phyloP scores from a whole-genome alignment of 306 rosid genomes.

The Trichosanthes cucumerina region DNA sequence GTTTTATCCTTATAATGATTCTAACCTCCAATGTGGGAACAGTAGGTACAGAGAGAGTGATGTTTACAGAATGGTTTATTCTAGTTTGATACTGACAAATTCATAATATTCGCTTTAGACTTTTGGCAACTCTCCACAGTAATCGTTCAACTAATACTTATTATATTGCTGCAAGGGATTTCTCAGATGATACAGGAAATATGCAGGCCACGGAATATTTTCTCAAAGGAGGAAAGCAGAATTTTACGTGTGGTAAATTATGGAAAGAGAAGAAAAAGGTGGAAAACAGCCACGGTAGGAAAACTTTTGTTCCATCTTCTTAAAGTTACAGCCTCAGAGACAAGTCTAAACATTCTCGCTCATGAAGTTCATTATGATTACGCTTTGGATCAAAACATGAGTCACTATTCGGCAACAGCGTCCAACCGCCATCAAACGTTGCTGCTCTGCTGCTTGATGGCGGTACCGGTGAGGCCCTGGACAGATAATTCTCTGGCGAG shows the following conservation, averaged over 20 bases:
- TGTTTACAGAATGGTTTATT: neutral
- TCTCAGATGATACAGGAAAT: conserved; percentile 4
- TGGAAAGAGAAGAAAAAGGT: conserved; percentile 13
- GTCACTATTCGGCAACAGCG: conserved; percentile 29
- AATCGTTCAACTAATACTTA: neutral
- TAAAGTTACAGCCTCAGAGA: conserved; percentile 77
- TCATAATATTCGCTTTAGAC: neutral
- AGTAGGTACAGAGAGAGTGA: neutral
- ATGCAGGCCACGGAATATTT: neutral
- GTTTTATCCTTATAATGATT: neutral
- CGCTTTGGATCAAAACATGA: conserved; percentile 33
- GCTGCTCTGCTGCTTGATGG: conserved; percentile 25
- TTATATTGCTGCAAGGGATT: neutral
- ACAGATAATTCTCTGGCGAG: conserved; percentile 12
- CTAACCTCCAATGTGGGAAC: neutral
- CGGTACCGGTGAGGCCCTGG: conserved; percentile 15
- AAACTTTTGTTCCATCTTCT: conserved; percentile 9
- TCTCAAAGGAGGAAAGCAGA: neutral
- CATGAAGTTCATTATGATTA: conserved; percentile 47
- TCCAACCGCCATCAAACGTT: conserved; percentile 21
- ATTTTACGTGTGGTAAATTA: neutral
- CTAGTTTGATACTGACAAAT: neutral
- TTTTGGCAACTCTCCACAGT: neutral
- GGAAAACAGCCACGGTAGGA: neutral
- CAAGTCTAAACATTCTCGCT: conserved; percentile 83